Conservation (phyloP, 768 basidiomycete genomes). For the Agrocybe pediades region DNA sequence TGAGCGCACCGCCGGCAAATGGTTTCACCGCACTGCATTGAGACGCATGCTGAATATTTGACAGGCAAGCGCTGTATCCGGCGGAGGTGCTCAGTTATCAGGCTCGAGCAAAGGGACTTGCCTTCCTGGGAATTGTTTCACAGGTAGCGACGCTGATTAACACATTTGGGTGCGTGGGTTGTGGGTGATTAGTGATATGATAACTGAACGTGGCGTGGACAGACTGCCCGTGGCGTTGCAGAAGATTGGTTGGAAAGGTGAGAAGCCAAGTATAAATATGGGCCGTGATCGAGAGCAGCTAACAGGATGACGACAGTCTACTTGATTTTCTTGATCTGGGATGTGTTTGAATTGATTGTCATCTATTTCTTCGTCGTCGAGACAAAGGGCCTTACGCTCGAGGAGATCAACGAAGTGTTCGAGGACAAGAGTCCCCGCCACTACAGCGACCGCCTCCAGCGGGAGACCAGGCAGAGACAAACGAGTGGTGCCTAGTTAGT, state of each 20-base stretch:
- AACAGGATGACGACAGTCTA: conserved; percentile 36
- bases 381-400: conserved; percentile 51
- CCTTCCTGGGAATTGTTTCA: conserved; percentile 46
- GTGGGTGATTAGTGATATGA: background rate
- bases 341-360: conserved; percentile 46
- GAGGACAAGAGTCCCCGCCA: conserved; percentile 42
- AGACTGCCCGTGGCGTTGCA: conserved; percentile 50
- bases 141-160: conserved; percentile 48
- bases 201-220: background rate
- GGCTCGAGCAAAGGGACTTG: conserved; percentile 53
- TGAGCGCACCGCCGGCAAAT: conserved; percentile 24
- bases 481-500: conserved; percentile 1
- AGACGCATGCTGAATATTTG: background rate
- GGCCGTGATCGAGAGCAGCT: background rate
- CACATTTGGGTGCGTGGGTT: conserved; percentile 43
- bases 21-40: background rate
- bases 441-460: conserved; percentile 31
- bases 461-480: conserved; percentile 15
- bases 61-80: conserved; percentile 54
- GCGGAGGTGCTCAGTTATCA: conserved; percentile 54
- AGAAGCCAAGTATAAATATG: conserved; percentile 7
- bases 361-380: conserved; percentile 53
- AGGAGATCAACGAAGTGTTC: conserved; percentile 51
- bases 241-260: conserved; percentile 49
- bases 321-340: conserved; percentile 51